A percentile compares a stretch with the other conserved stretches of the same genome.
Evolutionary conservation across 2,329 filamentous ascomycete genomes (phyloP).

Genomic region (Neocatenulostroma microsporum): DNA sequence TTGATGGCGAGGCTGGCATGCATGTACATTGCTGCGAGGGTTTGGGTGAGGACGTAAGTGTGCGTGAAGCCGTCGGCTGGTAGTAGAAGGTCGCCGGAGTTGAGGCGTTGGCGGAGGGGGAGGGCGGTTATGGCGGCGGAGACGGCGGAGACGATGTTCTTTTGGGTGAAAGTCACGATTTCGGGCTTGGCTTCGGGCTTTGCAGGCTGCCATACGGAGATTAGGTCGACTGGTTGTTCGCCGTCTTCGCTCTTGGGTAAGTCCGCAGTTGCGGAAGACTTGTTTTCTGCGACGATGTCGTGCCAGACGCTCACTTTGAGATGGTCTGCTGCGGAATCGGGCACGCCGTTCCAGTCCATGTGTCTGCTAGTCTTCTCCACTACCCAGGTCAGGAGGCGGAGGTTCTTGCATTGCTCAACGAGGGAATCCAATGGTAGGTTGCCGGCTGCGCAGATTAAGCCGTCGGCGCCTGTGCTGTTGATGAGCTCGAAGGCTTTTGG

Average conservation of each 20-base stretch:
- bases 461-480: slow-evolving; percentile 65
- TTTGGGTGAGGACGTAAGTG: slow-evolving; percentile 70
- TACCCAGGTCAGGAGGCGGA: slow-evolving; percentile 83
- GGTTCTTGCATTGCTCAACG: slow-evolving; percentile 57
- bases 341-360: slow-evolving; percentile 90
- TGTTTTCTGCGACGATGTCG: slow-evolving; percentile 68
- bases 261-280: slow-evolving; percentile 50
- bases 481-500: slow-evolving; percentile 65
- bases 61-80: slow-evolving; percentile 74
- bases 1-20: slow-evolving; percentile 83
- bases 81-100: slow-evolving; percentile 69
- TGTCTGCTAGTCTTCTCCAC: slow-evolving; percentile 84
- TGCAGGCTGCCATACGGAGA: slow-evolving; percentile 59
- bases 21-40: slow-evolving; percentile 72
- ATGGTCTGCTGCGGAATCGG: slow-evolving; percentile 63
- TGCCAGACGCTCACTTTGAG: slow-evolving; percentile 89
- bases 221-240: slow-evolving; percentile 40
- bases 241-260: slow-evolving; percentile 57
- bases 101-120: slow-evolving; percentile 66
- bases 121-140: slow-evolving; percentile 69
- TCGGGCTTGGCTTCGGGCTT: slow-evolving; percentile 48
- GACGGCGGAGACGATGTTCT: slow-evolving; percentile 82
- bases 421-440: slow-evolving; percentile 73
- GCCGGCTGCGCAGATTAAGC: slow-evolving; percentile 75
- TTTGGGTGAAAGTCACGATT: slow-evolving; percentile 72